Percentiles rank a stretch among this genome's conserved stretches.
Evolutionary conservation across 2,329 filamentous ascomycete species (phyloP).

Genomic region (Leptographium procerum): DNA sequence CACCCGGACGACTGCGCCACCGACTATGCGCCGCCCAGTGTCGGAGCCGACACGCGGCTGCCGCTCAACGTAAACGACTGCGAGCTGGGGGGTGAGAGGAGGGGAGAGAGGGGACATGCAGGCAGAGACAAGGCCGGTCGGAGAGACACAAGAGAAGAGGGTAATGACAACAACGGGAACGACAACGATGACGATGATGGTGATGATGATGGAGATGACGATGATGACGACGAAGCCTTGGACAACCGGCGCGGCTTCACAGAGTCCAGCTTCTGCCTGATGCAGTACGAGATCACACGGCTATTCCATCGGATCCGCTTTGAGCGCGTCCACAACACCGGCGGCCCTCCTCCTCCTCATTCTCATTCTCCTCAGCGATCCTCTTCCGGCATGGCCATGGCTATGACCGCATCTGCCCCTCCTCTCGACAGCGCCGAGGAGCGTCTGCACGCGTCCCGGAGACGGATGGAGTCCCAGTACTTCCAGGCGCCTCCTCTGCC

Average conservation of each 20-base stretch:
- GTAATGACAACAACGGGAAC: not conserved
- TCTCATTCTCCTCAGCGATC: too few species aligned
- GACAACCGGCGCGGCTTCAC: constrained; percentile 38
- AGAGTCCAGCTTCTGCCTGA: constrained; percentile 34
- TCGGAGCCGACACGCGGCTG: constrained; percentile 31
- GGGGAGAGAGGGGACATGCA: not conserved
- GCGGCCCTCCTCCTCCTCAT: not conserved
- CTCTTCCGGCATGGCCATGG: too few species aligned
- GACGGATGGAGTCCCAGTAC: constrained; percentile 1
- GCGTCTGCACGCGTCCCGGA: not conserved
- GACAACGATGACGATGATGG: not conserved
- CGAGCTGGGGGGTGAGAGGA: constrained; percentile 12
- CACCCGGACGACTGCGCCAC: constrained; percentile 5
- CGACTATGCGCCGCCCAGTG: constrained; percentile 4
- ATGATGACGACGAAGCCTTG: constrained; percentile 16
- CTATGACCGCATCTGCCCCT: not conserved
- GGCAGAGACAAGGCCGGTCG: not conserved
- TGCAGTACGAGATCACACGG: constrained; percentile 26
- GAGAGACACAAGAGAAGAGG: not conserved
- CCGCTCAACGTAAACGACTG: constrained; percentile 45
- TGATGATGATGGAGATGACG: too few species aligned
- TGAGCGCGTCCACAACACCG: not conserved
- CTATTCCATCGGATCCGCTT: constrained; percentile 3
- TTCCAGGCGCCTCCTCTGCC: not conserved
- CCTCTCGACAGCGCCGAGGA: constrained; percentile 1